phyloP scores from a whole-genome alignment of 371 early-diverging fungal genomes.

The Umbelopsis sp. region DNA sequence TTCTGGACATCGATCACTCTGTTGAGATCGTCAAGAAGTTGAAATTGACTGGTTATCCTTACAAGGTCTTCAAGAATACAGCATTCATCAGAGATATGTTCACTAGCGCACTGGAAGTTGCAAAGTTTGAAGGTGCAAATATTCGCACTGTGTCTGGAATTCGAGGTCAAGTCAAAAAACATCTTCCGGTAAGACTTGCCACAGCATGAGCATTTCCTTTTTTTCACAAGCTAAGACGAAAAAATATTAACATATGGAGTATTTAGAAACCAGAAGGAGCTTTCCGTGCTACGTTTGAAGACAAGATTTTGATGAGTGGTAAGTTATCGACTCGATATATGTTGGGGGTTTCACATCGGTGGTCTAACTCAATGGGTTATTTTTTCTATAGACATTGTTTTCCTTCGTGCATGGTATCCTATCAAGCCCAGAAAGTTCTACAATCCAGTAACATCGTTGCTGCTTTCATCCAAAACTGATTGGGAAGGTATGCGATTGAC shows the following conservation, averaged over 20 bases:
- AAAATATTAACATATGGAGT: neutral
- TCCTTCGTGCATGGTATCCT: constrained; percentile 97
- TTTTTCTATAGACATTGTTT: constrained; percentile 88
- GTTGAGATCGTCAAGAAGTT: constrained; percentile 97
- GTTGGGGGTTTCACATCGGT: constrained; percentile 12
- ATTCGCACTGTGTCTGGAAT: constrained; percentile 98
- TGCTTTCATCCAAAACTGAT: constrained; percentile 67
- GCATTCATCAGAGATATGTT: constrained; percentile 99
- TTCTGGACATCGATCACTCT: constrained; percentile 90
- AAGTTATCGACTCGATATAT: constrained; percentile 26
- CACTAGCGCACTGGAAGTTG: constrained; percentile 97
- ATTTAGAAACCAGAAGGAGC: constrained; percentile 87
- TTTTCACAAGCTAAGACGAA: neutral
- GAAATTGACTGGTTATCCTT: constrained; percentile 95
- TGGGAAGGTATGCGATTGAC: constrained; percentile 94
- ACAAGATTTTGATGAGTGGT: constrained; percentile 90
- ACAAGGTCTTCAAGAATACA: constrained; percentile 96
- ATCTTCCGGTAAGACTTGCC: constrained; percentile 52
- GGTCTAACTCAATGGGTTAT: neutral
- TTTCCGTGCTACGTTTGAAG: constrained; percentile 99
- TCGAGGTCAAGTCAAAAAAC: constrained; percentile 98
- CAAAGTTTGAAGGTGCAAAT: constrained; percentile 96
- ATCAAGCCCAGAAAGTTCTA: constrained; percentile 92
- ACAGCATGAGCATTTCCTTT: neutral
- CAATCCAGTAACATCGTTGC: constrained; percentile 91